Evolutionary conservation across 2,329 filamentous ascomycete genomes (phyloP), one percentile per base, ranked within the genome.

Genomic region (Fusarium sp.): DNA sequence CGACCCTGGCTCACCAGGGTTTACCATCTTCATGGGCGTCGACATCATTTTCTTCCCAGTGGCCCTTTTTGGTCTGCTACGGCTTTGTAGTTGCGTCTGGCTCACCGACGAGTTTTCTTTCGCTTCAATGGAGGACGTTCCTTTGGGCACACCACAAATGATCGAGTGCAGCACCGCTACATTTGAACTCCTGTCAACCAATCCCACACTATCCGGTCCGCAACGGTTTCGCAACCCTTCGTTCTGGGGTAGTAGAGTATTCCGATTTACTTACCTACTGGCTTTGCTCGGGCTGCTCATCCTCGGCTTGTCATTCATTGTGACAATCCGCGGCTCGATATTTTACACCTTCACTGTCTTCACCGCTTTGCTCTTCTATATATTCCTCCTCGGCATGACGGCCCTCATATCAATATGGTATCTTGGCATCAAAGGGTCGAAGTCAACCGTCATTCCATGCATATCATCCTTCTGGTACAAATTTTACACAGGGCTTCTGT

Each of bases 21-120:
- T 65, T 1, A 65, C 42, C 0, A 14, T 49, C 0, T 59, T 32
- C 0, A 66, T 66, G 63, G 63, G 43, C 10, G 63, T 66, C 18
- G 63, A 66, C 18, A 65, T 54, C 0, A 59, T 66, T 1, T 66
- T 66, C 10, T 66, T 66, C 6, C 63, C 63, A 0, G n/a, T 66
- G 2, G 60, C 63, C 4, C 43, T 66, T 0, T 54, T 66, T 8
- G 63, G 63, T 1, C 14, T 66, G 4, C 9, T 66, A 5, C 64
- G 63, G 2, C 60, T 66, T 1, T 66, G 63, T 9, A 54, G 47
- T 25, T 66, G 53, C 1, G 6, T 59, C 0, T 59, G 46, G 47
- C 47, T 66, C 11, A 66, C 63, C 6, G 53, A 66, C 8, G 61
- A 66, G 16, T 66, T 66, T 4, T 44, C 61, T 15, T 66, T 60